phyloP scores from a whole-genome alignment of 805 yeast species.

The Wickerhamiella sergipiensis region DNA sequence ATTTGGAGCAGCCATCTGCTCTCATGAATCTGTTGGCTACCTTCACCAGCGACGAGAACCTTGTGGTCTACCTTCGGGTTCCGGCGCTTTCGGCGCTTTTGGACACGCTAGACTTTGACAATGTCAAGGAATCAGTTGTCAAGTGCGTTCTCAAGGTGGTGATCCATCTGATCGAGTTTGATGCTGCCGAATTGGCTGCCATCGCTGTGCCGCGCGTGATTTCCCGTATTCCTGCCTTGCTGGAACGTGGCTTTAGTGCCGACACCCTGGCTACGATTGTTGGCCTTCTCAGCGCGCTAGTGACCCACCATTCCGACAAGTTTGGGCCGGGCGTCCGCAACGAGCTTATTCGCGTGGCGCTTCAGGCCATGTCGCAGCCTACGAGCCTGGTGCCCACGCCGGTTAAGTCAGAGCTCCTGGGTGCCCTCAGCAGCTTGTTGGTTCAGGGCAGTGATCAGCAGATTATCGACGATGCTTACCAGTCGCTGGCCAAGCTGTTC shows the following conservation, averaged over 20 bases:
- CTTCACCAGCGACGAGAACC: constrained; percentile 37
- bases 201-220: not conserved
- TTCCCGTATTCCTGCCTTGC: not conserved
- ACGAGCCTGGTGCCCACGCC: constrained; percentile 34
- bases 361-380: constrained; percentile 48
- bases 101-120: constrained; percentile 36
- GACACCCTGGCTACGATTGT: constrained; percentile 8
- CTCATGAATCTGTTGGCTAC: constrained; percentile 49
- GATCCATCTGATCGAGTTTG: constrained; percentile 10
- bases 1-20: constrained; percentile 72
- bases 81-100: constrained; percentile 44
- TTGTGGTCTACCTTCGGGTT: constrained; percentile 37
- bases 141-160: constrained; percentile 42
- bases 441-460: constrained; percentile 21
- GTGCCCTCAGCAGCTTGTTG: constrained; percentile 43
- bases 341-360: constrained; percentile 41
- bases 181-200: not conserved
- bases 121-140: constrained; percentile 57
- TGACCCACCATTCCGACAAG: constrained; percentile 46
- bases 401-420: constrained; percentile 44
- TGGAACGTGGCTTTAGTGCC: constrained; percentile 10
- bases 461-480: constrained; percentile 26
- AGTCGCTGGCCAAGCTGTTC: constrained; percentile 43
- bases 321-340: constrained; percentile 40
- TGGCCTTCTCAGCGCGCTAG: constrained; percentile 21